phyloP scores from a whole-genome alignment of 1,139 yeast genomes.

The Wickerhamomyces sp. region DNA sequence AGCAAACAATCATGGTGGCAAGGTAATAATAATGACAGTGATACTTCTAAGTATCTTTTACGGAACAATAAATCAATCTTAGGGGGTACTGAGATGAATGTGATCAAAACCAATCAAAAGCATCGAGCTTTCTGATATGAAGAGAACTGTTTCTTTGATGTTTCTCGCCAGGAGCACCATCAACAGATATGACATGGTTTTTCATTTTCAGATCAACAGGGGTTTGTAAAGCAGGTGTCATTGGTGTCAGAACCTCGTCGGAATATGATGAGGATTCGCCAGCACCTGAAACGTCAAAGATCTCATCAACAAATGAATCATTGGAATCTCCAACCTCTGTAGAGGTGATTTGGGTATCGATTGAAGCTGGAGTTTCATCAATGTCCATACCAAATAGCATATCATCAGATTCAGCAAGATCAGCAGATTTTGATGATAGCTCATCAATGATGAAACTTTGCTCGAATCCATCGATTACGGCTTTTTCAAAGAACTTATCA shows the following conservation, averaged over 20 bases:
- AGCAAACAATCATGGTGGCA: too few relatives aligned
- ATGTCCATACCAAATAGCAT: constrained; percentile 11
- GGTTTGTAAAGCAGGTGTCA: constrained; percentile 9
- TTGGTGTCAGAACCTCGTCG: constrained; percentile 7
- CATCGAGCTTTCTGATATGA: not conserved
- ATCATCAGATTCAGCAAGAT: constrained; percentile 8
- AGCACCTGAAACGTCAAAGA: constrained; percentile 5
- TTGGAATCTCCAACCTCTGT: constrained; percentile 1
- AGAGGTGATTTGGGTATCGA: not conserved
- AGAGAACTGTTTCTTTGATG: not conserved
- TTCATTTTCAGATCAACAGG: constrained; percentile 5
- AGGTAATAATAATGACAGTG: too few relatives aligned
- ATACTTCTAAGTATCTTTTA: too few relatives aligned
- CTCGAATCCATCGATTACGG: constrained; percentile 8
- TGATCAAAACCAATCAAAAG: constrained; percentile 1
- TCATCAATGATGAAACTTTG: constrained; percentile 5
- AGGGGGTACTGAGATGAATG: too few relatives aligned
- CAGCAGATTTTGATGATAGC: not conserved
- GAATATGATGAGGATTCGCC: not conserved
- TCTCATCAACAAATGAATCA: constrained; percentile 3
- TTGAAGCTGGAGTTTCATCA: constrained; percentile 2
- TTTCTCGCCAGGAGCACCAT: not conserved
- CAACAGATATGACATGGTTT: constrained; percentile 1
- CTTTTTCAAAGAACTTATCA: constrained; percentile 9
- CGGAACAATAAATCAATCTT: too few relatives aligned